phyloP scores from a whole-genome alignment of 164 flowering plant genomes.

The Paratinospora sagittata region DNA sequence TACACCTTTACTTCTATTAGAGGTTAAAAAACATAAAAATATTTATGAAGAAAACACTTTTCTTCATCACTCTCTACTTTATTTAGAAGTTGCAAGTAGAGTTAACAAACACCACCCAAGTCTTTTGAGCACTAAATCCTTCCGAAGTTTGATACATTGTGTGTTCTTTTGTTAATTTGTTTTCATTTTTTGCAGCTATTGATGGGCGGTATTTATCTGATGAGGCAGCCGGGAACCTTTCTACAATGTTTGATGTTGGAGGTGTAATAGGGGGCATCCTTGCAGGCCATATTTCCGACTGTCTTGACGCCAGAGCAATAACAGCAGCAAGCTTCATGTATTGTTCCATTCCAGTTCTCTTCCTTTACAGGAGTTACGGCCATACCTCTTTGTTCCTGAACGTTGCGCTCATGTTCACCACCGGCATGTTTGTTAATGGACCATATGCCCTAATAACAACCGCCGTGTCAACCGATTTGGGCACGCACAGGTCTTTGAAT shows the following conservation, averaged over 20 bases:
- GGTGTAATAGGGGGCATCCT: slow-evolving; percentile 75
- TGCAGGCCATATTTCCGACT: slow-evolving; percentile 78
- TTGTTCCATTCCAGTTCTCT: slow-evolving; percentile 69
- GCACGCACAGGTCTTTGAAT: slow-evolving; percentile 59
- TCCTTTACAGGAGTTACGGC: slow-evolving; percentile 60
- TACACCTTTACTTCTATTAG: too few relatives aligned
- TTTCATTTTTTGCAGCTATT: slow-evolving; percentile 44
- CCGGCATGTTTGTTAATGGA: slow-evolving; percentile 74
- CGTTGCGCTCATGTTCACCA: slow-evolving; percentile 49
- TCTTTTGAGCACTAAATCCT: background rate
- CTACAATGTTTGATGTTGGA: slow-evolving; percentile 75
- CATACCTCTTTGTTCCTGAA: slow-evolving; percentile 43
- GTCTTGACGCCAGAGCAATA: slow-evolving; percentile 68
- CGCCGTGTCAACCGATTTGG: slow-evolving; percentile 75
- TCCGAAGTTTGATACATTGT: background rate
- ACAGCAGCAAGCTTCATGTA: slow-evolving; percentile 77
- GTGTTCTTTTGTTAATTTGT: background rate
- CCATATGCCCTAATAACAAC: slow-evolving; percentile 86
- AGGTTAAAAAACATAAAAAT: too few relatives aligned
- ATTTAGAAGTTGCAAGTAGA: too few relatives aligned
- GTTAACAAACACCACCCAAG: too few relatives aligned
- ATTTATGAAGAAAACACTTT: too few relatives aligned
- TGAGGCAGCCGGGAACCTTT: slow-evolving; percentile 56
- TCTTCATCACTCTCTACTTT: too few relatives aligned
- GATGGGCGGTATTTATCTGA: slow-evolving; percentile 58